Percentiles rank a stretch among this genome's conserved stretches.
phyloP scores from a whole-genome alignment of 441 rosid genomes.

The Syzygium malaccense region DNA sequence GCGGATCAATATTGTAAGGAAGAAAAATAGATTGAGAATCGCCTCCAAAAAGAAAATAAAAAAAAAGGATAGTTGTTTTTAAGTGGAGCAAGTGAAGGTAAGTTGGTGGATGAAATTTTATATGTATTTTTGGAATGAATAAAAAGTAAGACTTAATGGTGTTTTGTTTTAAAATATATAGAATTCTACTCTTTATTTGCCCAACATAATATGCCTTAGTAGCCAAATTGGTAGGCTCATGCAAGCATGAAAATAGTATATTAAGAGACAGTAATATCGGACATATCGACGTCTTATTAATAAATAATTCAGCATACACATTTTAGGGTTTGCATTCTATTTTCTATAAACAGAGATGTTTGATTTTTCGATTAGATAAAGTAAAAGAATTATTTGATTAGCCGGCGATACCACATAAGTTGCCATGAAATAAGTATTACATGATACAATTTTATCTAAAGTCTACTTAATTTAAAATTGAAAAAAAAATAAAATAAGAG shows the following conservation, averaged over 20 bases:
- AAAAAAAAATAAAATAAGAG: neutral
- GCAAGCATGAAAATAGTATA: neutral
- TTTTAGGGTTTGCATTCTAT: neutral
- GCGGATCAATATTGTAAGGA: neutral
- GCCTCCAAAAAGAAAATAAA: neutral
- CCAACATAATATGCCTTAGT: neutral
- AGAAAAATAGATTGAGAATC: neutral
- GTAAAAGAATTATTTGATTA: neutral
- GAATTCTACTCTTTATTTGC: neutral
- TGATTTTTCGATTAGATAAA: neutral
- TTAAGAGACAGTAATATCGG: neutral
- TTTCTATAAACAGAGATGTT: neutral
- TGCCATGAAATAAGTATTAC: neutral
- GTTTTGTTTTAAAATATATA: neutral
- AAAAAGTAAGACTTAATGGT: neutral
- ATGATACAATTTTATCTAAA: neutral
- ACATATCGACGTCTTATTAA: neutral
- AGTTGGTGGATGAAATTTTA: neutral
- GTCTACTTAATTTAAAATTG: neutral
- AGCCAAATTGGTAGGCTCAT: neutral
- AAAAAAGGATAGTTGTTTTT: neutral
- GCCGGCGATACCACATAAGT: neutral
- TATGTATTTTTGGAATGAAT: neutral
- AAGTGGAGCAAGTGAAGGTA: neutral
- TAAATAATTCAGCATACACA: fast-evolving